Base-by-base conservation (phyloP, 1,139 yeast species). In the Yamadazyma friedrichii region DNA sequence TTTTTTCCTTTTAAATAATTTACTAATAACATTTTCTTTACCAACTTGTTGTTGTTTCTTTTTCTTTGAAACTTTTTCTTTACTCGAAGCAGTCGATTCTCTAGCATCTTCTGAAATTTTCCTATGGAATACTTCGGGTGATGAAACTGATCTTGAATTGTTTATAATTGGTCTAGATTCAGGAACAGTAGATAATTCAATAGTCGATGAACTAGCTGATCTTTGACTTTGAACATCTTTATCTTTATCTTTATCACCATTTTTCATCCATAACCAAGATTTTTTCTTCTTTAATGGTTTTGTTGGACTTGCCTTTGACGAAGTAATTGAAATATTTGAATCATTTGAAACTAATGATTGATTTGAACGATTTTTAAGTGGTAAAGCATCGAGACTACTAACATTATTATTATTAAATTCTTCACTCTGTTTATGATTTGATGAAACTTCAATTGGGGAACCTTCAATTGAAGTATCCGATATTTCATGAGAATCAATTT, bases 1-100 rank as follows among this genome's bases (percentile, higher is more conserved):
- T 41, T 65, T 58, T 47, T 69, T 71, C 55, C 70, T 67, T 53
- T 69, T 71, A 61, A 74, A 74, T 24, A 74, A 61, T 47, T 70
- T 71, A 20, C 70, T 53, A 15, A 74, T 67, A 42, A 71, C 69
- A 44, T 68, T 73, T 44, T 70, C 76, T 48, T 68, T 67, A 3
- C 66, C 64, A 28, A 37, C 22, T 11, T 41, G 41, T n/a, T 37
- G 24, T 29, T 39, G 41, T 26, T 39, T 40, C 40, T 27, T 35
- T 13, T 15, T 31, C 13, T 15, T 34, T 27, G 30, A n/a, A 27
- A 27, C 30, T n/a, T 9, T 9, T n/a, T 13, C 13, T 25, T 9
- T 9, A 25, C n/a, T 25, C 9, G n/a, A 11, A n/a, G 29, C 5
- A 9, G 12, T 6, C n/a, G 24, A 4, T 13, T 33, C 28, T 20